Evolutionary conservation across 306 rosid genomes (phyloP).

Genomic region (Albizia julibrissin): DNA sequence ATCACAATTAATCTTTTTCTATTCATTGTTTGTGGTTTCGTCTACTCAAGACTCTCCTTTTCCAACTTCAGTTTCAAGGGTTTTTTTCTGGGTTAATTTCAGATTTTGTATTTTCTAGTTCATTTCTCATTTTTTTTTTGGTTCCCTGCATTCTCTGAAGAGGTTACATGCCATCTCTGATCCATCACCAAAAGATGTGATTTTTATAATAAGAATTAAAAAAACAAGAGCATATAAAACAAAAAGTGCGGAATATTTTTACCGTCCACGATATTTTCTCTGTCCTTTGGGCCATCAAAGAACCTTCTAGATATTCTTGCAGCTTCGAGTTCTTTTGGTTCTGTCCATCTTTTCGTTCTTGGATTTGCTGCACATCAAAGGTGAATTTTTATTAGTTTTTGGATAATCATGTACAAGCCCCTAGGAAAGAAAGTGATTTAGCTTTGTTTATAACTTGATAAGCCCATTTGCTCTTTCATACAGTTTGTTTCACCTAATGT

Average conservation of each 20-base stretch:
- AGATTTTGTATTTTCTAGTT: not conserved
- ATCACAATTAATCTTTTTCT: not conserved
- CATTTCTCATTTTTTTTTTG: not conserved
- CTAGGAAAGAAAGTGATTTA: conserved; percentile 1
- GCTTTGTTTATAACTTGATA: conserved; percentile 18
- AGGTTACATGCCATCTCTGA: not conserved
- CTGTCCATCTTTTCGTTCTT: conserved; percentile 83
- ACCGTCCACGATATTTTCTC: conserved; percentile 82
- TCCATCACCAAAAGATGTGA: not conserved
- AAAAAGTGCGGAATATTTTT: too few species aligned
- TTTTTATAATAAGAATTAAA: not conserved
- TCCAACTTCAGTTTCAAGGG: too few species aligned
- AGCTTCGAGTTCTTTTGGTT: conserved; percentile 91
- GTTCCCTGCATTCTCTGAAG: not conserved
- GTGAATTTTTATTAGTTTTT: conserved; percentile 37
- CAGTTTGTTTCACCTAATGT: conserved; percentile 2
- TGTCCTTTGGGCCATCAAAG: conserved; percentile 82
- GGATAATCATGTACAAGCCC: conserved; percentile 22
- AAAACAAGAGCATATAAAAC: not conserved
- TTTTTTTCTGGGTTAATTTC: not conserved
- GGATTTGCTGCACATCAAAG: conserved; percentile 68
- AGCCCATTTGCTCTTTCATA: not conserved
- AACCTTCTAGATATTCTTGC: conserved; percentile 86
- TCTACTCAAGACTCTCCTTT: too few species aligned
- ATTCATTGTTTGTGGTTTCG: too few species aligned